Evolutionary conservation across 371 early-diverging fungal species (phyloP), one percentile per base, ranked within the genome.

Genomic region (Rhizopus delemar): DNA sequence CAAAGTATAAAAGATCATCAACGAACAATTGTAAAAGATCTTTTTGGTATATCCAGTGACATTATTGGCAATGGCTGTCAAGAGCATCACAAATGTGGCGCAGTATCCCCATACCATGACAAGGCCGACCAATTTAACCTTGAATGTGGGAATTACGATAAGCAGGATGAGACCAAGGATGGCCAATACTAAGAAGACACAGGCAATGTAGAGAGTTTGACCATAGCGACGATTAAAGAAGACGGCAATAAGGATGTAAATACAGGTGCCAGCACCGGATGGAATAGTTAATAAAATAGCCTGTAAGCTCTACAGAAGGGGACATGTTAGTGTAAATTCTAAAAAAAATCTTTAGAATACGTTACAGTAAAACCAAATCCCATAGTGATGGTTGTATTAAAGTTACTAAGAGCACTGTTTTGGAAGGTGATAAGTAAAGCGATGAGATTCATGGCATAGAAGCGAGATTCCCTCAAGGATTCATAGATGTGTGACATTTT

Each of bases 301-400:
- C 38, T 75, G 64, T 9, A 48, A 29, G 8, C 29, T 43, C 43
- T 43, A 43, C 2, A n/a, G 15, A 43, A n/a, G n/a, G 6, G 15
- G 6, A 22, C 22, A 22, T 22, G 22, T 22, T 6, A 38, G 39
- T 38, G 8, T 38, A 8, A 38, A 38, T 8, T 13, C 13, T 38
- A 8, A 38, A 13, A 13, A 11, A 8, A 38, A 2, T 22, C 22
- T 22, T 22, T 12, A 22, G 11, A 31, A 34, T n/a, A 36, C 58
- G 22, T 60, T 76, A 76, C 77, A 9, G 59, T 51, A 48, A 74
- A 77, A 28, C 78, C 78, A 48, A 77, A 68, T n/a, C 75, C 70
- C 13, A 56, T 35, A 31, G 73, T 77, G 43, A 77, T 77, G n/a
- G 72, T 45, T 38, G 68, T 48, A 56, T 66, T 73, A 34, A 73